A percentile compares a stretch with the other conserved stretches of the same genome.
These are phyloP conservation scores for Inga oerstediana DNA, from an alignment of 306 rosid species.

Conservation along the genomic window DNA sequence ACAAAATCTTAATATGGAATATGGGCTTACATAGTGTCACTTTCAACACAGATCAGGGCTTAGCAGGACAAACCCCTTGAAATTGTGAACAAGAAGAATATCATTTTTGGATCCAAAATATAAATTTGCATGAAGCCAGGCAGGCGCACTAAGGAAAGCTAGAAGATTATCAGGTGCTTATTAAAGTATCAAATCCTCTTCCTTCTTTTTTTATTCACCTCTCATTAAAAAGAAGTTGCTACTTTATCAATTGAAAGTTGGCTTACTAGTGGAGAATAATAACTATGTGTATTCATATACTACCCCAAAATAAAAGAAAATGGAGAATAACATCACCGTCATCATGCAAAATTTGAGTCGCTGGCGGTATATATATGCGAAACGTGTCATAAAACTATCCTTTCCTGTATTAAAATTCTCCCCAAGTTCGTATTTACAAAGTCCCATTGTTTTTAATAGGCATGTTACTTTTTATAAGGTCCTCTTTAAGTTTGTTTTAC, in stretches of 20 bases:
- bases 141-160: neutral
- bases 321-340: neutral
- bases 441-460: too few relatives aligned
- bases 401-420: too few relatives aligned
- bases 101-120: too few relatives aligned
- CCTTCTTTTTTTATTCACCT: neutral
- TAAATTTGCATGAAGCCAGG: neutral
- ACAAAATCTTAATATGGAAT: neutral
- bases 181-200: neutral
- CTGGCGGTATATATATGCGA: neutral
- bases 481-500: too few relatives aligned
- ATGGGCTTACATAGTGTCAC: too few relatives aligned
- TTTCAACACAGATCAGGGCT: too few relatives aligned
- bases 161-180: neutral
- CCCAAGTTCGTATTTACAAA: too few relatives aligned
- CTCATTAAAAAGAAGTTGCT: neutral
- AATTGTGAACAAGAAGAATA: neutral
- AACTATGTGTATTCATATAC: too few relatives aligned
- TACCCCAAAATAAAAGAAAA: neutral
- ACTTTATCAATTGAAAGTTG: neutral
- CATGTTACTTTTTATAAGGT: too few relatives aligned
- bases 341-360: neutral
- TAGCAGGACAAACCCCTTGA: neutral
- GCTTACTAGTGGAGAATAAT: neutral
- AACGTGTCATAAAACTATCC: too few relatives aligned